phyloP scores from a whole-genome alignment of 768 basidiomycete genomes.

The Boletus sensibilis region DNA sequence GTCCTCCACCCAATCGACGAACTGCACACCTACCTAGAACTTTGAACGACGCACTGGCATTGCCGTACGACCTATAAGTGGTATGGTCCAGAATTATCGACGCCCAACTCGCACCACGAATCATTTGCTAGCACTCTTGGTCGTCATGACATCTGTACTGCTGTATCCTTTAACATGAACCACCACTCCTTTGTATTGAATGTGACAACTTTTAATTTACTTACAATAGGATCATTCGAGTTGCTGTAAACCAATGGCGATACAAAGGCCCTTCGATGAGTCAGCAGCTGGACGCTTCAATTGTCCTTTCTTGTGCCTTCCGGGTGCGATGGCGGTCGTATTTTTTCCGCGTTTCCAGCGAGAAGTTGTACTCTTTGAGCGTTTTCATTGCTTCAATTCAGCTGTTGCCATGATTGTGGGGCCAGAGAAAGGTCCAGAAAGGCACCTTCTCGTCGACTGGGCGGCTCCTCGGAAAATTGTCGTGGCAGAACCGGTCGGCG shows the following conservation, averaged over 20 bases:
- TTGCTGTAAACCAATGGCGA: slow-evolving; percentile 2
- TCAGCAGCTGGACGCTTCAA: slow-evolving; percentile 5
- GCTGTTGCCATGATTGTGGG: not conserved
- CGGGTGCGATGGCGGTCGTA: not conserved
- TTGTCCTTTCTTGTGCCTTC: slow-evolving; percentile 12
- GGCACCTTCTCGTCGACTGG: not conserved
- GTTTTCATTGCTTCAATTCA: not conserved
- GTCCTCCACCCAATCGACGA: slow-evolving; percentile 22
- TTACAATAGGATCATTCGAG: slow-evolving; percentile 4
- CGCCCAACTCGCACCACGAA: not conserved
- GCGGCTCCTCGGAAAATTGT: slow-evolving; percentile 4
- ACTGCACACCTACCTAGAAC: slow-evolving; percentile 21
- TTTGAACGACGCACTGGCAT: slow-evolving; percentile 8
- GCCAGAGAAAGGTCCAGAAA: not conserved
- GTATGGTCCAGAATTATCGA: not conserved
- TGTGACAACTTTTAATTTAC: not conserved
- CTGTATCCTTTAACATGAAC: slow-evolving; percentile 1
- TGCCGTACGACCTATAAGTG: not conserved
- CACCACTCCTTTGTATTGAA: slow-evolving; percentile 9
- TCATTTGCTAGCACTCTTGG: not conserved
- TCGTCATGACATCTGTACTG: not conserved
- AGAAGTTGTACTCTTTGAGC: slow-evolving; percentile 11
- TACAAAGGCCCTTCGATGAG: slow-evolving; percentile 10
- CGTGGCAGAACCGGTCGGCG: slow-evolving; percentile 6
- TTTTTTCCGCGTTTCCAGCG: slow-evolving; percentile 1